Evolutionary conservation across 139 green algal genomes (phyloP), one percentile per base, ranked within the genome.

Genomic region (Choricystis sp.): DNA sequence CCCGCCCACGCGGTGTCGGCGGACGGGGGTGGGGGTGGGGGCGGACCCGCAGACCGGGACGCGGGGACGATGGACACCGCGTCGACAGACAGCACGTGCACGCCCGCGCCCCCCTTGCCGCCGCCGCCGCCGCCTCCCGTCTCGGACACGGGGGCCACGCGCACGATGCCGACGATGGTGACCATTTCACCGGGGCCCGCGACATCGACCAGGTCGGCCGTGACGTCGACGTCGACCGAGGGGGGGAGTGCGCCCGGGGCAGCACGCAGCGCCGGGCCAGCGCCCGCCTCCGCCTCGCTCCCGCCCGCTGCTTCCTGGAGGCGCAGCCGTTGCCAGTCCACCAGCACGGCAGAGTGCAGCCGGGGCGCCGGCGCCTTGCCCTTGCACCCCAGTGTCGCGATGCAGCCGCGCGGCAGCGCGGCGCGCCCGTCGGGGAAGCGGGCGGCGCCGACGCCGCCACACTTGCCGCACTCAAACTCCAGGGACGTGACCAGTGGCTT

Each of bases 41-140:
- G 28, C 40, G 9, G 9, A 9, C 40, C 40, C 9, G 40, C 40
- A 16, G 9, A 9, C 9, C 9, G 9, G 24, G 14, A 9, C 24
- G 66, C 59, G 61, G 70, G 70, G 49, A 72, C 59, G 0, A 96
- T 66, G 0, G 90, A 95, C 14, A 94, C 31, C 0, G 87, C 90
- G 9, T 97, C 81, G 57, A 97, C n/a, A 68, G 92, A 97, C 25
- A 96, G 79, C 27, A 94, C 66, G 72, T 95, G 94, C 25, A 96
- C 66, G 56, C 68, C 71, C 49, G 65, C 63, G 3, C 79, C 80
- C 79, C 67, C 57, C 40, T 16, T 16, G 40, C 40, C 40, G 40
- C 40, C 40, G 40, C 40, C 22, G 24, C 20, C 30, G 52, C 58
- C 26, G 30, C 59, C 30, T 20, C 27, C 28, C 31, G 2, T 14